Conservation (phyloP, 2,329 filamentous ascomycete species). For the Microsporum ferrugineum region DNA sequence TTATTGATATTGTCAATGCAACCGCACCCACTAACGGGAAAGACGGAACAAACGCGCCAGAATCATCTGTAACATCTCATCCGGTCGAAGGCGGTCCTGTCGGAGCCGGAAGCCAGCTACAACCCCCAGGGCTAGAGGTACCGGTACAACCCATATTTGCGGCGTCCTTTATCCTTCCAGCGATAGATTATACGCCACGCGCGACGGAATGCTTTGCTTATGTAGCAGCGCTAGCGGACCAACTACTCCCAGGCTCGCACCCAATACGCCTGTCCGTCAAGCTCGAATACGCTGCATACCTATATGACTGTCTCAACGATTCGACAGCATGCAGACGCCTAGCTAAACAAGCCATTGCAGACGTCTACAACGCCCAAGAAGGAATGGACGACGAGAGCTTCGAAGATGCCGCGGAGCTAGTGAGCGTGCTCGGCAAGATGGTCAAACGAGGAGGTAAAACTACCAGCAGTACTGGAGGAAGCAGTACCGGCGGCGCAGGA, state of each 20-base stretch:
- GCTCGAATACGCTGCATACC: conserved; percentile 82
- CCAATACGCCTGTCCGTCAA: conserved; percentile 81
- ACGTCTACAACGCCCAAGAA: conserved; percentile 83
- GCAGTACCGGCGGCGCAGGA: conserved; percentile 20
- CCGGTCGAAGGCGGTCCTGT: conserved; percentile 50
- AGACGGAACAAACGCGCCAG: conserved; percentile 8
- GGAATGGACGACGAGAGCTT: conserved; percentile 95
- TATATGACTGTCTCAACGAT: conserved; percentile 88
- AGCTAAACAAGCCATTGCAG: conserved; percentile 71
- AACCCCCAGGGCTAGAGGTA: conserved; percentile 31
- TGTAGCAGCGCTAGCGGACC: conserved; percentile 61
- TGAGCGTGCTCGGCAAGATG: conserved; percentile 77
- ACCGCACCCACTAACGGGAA: conserved; percentile 21
- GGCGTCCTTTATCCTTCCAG: conserved; percentile 67
- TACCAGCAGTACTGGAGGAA: conserved; percentile 22
- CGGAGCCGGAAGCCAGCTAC: conserved; percentile 39
- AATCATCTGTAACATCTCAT: conserved; percentile 32
- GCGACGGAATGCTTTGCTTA: conserved; percentile 71
- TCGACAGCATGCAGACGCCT: conserved; percentile 61
- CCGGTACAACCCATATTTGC: conserved; percentile 29
- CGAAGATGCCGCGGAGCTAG: conserved; percentile 76
- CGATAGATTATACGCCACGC: conserved; percentile 69
- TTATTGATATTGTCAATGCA: conserved; percentile 20
- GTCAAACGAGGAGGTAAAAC: conserved; percentile 57
- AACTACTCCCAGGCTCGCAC: conserved; percentile 72